Evolutionary conservation across 2,329 filamentous ascomycete species (phyloP), one percentile per base, ranked within the genome.

Genomic region (Calonectria fujianensis): DNA sequence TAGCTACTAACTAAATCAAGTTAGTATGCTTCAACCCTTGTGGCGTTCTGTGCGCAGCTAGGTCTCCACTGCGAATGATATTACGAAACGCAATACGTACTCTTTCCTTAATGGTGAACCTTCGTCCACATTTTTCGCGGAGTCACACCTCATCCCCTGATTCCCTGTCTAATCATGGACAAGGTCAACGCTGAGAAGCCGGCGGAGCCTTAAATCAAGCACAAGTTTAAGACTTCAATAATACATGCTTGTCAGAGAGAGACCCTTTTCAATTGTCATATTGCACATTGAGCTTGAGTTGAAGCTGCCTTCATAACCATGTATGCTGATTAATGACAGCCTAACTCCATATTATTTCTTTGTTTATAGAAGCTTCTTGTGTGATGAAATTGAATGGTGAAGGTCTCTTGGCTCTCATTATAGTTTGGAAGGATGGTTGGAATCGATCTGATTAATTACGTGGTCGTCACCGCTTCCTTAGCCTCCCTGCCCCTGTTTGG

Each of bases 71-170:
- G 5, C 24, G 45, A 48, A 48, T 48, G 45, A 24, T 48, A 48
- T 48, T 48, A 48, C 45, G 20, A 24, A 24, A 24, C 45, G 45
- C 24, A 48, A 48, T 48, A 48, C 45, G 45, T 48, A 48, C 41
- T 45, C 41, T n/a, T 45, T n/a, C n/a, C 45, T 13, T 48, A n/a
- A 48, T 48, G 41, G 18, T 10, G 10, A 48, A 48, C n/a, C 13
- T 24, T 48, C 20, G n/a, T 48, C 20, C 45, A 48, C 45, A 48
- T 24, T 45, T n/a, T 45, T 24, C 20, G n/a, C 9, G 18, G 45
- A 48, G 45, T 48, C 45, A 48, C n/a, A 48, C 45, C 45, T 48
- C 45, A 48, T 24, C 45, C 45, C 45, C 45, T 24, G 45, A 48
- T 48, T 24, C n/a, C 45, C n/a, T 13, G 45, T 13, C 20, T 48